A percentile compares a stretch with the other conserved stretches of the same genome.
Conservation (phyloP, 768 basidiomycete species). For the Ephemerocybe angulata region DNA sequence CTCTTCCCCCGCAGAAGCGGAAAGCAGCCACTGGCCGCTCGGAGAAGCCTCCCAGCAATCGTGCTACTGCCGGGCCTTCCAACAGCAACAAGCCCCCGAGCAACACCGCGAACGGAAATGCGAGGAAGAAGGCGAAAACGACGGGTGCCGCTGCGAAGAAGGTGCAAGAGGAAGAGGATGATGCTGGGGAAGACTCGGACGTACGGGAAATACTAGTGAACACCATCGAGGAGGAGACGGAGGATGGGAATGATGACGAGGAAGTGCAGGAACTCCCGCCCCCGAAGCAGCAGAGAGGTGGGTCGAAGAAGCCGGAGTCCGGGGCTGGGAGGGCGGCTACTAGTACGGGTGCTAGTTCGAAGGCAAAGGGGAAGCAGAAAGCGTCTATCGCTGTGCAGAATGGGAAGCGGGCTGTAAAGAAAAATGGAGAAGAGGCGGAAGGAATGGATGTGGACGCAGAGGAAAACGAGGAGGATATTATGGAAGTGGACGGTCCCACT, state of each 20-base stretch:
- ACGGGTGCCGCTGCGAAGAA: conserved; percentile 4
- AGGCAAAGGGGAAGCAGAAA: conserved; percentile 15
- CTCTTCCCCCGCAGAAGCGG: conserved; percentile 8
- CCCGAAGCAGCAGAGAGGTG: conserved; percentile 14
- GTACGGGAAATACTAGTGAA: conserved; percentile 6
- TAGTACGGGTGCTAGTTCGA: neutral
- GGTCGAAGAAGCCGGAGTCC: conserved; percentile 18
- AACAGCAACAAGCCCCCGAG: conserved; percentile 8
- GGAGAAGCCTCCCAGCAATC: neutral
- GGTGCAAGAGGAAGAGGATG: neutral
- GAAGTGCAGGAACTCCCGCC: conserved; percentile 14
- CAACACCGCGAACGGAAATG: neutral
- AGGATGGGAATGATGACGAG: conserved; percentile 15
- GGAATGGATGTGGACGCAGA: conserved; percentile 15
- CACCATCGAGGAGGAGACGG: conserved; percentile 15
- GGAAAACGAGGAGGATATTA: conserved; percentile 13
- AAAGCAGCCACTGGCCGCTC: conserved; percentile 2
- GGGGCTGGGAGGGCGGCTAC: neutral
- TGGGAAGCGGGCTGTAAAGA: conserved; percentile 10
- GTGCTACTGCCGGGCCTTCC: neutral
- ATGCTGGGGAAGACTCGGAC: neutral
- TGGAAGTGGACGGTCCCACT: conserved; percentile 17
- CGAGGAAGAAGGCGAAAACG: conserved; percentile 1
- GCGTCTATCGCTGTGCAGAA: conserved; percentile 5
- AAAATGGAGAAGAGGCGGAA: conserved; percentile 20